A percentile compares a stretch with the other conserved stretches of the same genome.
phyloP scores from a whole-genome alignment of 371 early-diverging fungal species.

The Catenaria anguillulae region DNA sequence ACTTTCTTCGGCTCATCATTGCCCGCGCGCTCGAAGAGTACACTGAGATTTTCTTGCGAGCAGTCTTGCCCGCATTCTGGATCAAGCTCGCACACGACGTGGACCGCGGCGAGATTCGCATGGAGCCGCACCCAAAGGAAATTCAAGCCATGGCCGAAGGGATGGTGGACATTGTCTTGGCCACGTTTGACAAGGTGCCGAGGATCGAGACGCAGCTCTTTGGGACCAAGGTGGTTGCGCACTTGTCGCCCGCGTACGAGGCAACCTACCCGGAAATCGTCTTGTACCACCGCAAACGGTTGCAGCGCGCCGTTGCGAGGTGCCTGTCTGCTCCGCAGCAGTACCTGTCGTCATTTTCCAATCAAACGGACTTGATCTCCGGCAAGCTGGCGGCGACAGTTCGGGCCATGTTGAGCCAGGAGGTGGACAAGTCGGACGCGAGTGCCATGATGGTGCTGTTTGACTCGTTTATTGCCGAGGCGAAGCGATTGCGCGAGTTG shows the following conservation, averaged over 20 bases:
- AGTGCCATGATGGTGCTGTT: background rate
- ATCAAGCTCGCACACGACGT: conserved; percentile 20
- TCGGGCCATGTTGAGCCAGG: conserved; percentile 21
- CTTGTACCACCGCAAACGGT: conserved; percentile 13
- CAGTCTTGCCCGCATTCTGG: conserved; percentile 11
- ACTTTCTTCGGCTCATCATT: conserved; percentile 27
- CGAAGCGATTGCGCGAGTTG: conserved; percentile 19
- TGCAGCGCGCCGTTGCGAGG: conserved; percentile 12
- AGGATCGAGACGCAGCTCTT: conserved; percentile 36
- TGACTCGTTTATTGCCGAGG: conserved; percentile 15
- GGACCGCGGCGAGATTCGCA: conserved; percentile 21
- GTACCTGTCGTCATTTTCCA: conserved; percentile 24
- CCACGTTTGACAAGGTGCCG: conserved; percentile 27
- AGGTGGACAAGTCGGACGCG: background rate
- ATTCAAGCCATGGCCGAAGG: conserved; percentile 20
- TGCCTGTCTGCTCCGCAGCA: conserved; percentile 19
- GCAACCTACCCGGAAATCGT: conserved; percentile 23
- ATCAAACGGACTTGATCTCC: conserved; percentile 20
- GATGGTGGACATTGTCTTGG: conserved; percentile 22
- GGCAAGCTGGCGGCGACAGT: conserved; percentile 13
- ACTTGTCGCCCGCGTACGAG: conserved; percentile 26
- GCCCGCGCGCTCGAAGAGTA: conserved; percentile 22
- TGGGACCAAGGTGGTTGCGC: conserved; percentile 14
- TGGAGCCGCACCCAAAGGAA: conserved; percentile 27
- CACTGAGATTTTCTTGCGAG: conserved; percentile 22